These are phyloP conservation scores for Serendipita sp. DNA, from an alignment of 768 basidiomycete genomes.

Conservation along the genomic window DNA sequence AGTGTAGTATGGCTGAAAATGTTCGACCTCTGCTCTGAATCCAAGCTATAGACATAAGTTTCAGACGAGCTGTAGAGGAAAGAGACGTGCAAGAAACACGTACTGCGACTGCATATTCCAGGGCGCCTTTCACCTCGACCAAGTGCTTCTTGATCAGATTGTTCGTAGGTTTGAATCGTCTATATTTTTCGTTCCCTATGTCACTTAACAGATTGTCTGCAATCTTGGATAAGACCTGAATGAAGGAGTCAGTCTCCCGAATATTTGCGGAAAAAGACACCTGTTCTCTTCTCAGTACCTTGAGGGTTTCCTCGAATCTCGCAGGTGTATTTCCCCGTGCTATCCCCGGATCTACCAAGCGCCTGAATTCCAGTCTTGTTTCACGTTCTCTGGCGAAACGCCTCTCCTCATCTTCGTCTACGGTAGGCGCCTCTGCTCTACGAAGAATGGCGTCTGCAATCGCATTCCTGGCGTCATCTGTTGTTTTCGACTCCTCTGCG, in stretches of 20 bases:
- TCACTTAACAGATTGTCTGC: constrained; percentile 59
- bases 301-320: constrained; percentile 42
- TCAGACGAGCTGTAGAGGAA: neutral
- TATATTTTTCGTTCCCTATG: constrained; percentile 55
- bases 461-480: neutral
- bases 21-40: constrained; percentile 48
- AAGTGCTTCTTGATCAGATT: constrained; percentile 43
- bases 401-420: constrained; percentile 9
- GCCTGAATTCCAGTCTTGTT: constrained; percentile 50
- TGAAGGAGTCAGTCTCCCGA: constrained; percentile 9
- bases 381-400: constrained; percentile 35
- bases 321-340: constrained; percentile 48
- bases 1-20: constrained; percentile 58
- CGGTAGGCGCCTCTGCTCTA: neutral
- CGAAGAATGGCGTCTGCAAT: neutral
- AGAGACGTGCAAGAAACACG: constrained; percentile 32
- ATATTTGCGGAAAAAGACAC: constrained; percentile 6
- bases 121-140: constrained; percentile 46
- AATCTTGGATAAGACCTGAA: constrained; percentile 47
- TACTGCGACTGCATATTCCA: constrained; percentile 69
- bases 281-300: constrained; percentile 25
- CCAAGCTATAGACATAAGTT: constrained; percentile 35
- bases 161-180: constrained; percentile 65
- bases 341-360: constrained; percentile 67
- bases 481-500: neutral